Evolutionary conservation across 1,284 basidiomycete species (phyloP), one percentile per base, ranked within the genome.

Genomic region (Cystobasidium pallidum): DNA sequence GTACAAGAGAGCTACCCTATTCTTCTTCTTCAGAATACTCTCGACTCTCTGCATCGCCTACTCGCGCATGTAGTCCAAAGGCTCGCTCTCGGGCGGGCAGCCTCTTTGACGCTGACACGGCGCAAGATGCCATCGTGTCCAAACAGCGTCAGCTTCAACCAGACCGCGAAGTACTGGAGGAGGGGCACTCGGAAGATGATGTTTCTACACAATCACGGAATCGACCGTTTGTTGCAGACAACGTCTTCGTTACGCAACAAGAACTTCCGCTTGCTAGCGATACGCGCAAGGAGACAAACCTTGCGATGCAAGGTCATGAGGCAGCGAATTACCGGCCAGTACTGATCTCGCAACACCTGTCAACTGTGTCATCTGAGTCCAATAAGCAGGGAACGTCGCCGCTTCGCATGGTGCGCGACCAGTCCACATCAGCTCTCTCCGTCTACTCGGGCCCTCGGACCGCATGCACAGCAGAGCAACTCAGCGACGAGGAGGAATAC

Each of bases 211-310:
- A 45, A n/a, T 8, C 11, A 15, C 19, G 4, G 6, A 6, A 17
- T n/a, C 4, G 11, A 1, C 6, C 39, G 7, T 3, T 39, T 10
- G 13, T 21, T n/a, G 28, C 32, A 13, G 39, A 11, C 30, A 34
- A 45, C 19, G 58, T 43, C 15, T 21, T 52, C 17, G 2, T 57
- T 13, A 21, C 43, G 2, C 36, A 11, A 13, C 19, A 26, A 2
- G 52, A 74, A 45, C 79, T 80, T 19, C 87, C 86, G 0, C 82
- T 89, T 0, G 84, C 85, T 43, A 85, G 84, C 70, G 88, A 89
- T 78, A 81, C 89, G 2, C 83, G 83, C 7, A 45, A 8, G n/a
- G 43, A 45, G 19, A 45, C n/a, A 45, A 19, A 11, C 43, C 11
- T 15, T 45, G 4, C 11, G 7, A 45, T 45, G 43, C 11, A 45